Base-by-base conservation (phyloP, 2,329 filamentous ascomycete genomes). In the Colletotrichum aenigma region DNA sequence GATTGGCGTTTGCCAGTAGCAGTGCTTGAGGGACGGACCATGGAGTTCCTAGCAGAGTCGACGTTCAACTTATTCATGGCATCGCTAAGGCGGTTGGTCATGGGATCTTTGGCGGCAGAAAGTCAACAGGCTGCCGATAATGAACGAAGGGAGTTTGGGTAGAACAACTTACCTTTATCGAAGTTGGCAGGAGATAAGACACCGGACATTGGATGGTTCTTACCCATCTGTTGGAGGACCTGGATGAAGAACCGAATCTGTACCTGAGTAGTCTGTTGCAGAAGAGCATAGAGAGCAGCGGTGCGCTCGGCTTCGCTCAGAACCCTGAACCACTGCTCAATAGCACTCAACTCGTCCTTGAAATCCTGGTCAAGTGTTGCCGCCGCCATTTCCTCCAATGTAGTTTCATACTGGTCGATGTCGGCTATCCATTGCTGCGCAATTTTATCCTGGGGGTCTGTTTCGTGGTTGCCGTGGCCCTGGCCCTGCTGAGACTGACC, bases 181-280 rank as follows among this genome's bases (percentile, higher is more conserved):
- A 98, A 98, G 83, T 96, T 98, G 71, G 97, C 94, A 34, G 97
- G 97, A 32, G 97, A 98, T 68, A 99, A 86, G 48, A 99, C 94
- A 69, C 96, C 95, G 43, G 96, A 98, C 95, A 98, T 97, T 32
- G 97, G 97, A 85, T 98, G 96, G 81, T 93, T 98, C 88, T 98
- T 98, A 78, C 96, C 96, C 97, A 98, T 99, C 85, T 99, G 97
- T 88, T 98, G 96, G 80, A 99, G 89, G 62, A 99, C 96, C 86
- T 98, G 96, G 80, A 98, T 98, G 87, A 99, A 99, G 89, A 99
- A 99, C 71, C 97, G 93, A 83, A 98, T 98, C 87, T 99, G 97
- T 77, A 99, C 96, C 86, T 98, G 97, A 6, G 97, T 99, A 7
- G 97, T 98, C 89, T 99, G 97, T 88, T 99, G 97, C 76, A 99